These are phyloP conservation scores for Blastomyces gilchristii DNA, from an alignment of 2,329 filamentous ascomycete species.

Conservation along the genomic window DNA sequence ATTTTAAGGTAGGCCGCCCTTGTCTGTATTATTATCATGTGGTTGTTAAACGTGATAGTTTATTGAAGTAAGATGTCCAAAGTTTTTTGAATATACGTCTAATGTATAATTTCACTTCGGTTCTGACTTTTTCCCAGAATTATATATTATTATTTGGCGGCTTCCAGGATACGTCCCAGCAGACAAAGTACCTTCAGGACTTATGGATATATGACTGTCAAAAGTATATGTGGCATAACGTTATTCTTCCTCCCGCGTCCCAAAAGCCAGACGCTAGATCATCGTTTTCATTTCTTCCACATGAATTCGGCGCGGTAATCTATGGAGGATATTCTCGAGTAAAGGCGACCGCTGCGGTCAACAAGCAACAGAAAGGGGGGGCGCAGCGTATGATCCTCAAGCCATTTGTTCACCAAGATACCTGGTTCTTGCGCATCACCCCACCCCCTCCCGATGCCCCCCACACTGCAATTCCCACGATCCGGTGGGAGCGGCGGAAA, in stretches of 20 bases:
- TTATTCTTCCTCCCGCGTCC: conserved; percentile 62
- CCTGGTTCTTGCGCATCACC: conserved; percentile 78
- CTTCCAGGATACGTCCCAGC: conserved; percentile 92
- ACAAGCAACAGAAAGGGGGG: conserved; percentile 50
- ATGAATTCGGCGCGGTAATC: conserved; percentile 78
- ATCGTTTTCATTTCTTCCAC: conserved; percentile 83
- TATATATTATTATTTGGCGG: conserved; percentile 94
- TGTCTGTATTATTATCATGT: not conserved
- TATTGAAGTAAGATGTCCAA: not conserved
- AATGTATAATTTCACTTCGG: not conserved
- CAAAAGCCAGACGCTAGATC: conserved; percentile 84
- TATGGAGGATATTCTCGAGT: conserved; percentile 92
- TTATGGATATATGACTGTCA: conserved; percentile 92
- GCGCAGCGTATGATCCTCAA: conserved; percentile 63
- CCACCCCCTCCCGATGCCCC: conserved; percentile 59
- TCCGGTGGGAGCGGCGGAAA: conserved; percentile 90
- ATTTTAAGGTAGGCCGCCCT: conserved; percentile 55
- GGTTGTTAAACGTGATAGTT: not conserved
- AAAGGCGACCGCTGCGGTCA: conserved; percentile 53
- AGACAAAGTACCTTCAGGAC: conserved; percentile 87
- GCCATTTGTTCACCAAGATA: conserved; percentile 87
- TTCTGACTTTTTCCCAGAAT: conserved; percentile 40
- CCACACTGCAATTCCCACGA: conserved; percentile 54
- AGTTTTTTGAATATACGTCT: not conserved
- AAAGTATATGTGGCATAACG: conserved; percentile 74